Evolutionary conservation across 257 asterid species (phyloP), one percentile per base, ranked within the genome.

Genomic region (Capsicum baccatum): DNA sequence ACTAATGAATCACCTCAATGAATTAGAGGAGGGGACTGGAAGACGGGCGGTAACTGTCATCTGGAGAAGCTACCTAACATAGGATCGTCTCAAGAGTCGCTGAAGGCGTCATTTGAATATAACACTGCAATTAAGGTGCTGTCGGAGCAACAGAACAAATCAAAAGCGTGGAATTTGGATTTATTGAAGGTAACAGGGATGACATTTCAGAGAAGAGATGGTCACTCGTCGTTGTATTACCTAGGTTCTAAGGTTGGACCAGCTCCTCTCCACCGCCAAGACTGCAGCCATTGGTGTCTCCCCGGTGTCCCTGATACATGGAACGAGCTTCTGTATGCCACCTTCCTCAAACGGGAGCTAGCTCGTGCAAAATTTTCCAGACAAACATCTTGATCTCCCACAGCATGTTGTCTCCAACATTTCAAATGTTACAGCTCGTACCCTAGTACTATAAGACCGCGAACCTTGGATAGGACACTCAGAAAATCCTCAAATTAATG

Each of bases 1-100:
- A 14, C 59, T 76, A 76, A 76, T 54, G 81, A 26, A 52, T 26
- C 8, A 52, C 64, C 54, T 52, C 0, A 0, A 6, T 76, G 26
- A 21, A 55, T n/a, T n/a, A 85, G 87, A 37, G 85, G 82, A 17
- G 87, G 87, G n/a, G 84, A 85, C 52, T 85, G 87, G 87, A 85
- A 59, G 39, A 85, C 58, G 2, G 87, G 87, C 14, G 87, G 87
- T 17, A 69, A 48, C 82, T 80, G 87, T 57, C 84, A 85, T 58
- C 52, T 44, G 80, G 85, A 80, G 66, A 85, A 84, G 19, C 68
- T 85, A 54, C 87, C 87, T 8, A 79, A 85, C 26, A 21, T 81
- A 79, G 76, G 78, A 42, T 81, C 85, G 13, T 58, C 63, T 9
- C 76, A 57, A 58, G 87, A 68, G 59, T 69, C 15, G 0, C 16